These are phyloP conservation scores for Botrytis porri DNA, from an alignment of 2,329 filamentous ascomycete species.

Conservation along the genomic window DNA sequence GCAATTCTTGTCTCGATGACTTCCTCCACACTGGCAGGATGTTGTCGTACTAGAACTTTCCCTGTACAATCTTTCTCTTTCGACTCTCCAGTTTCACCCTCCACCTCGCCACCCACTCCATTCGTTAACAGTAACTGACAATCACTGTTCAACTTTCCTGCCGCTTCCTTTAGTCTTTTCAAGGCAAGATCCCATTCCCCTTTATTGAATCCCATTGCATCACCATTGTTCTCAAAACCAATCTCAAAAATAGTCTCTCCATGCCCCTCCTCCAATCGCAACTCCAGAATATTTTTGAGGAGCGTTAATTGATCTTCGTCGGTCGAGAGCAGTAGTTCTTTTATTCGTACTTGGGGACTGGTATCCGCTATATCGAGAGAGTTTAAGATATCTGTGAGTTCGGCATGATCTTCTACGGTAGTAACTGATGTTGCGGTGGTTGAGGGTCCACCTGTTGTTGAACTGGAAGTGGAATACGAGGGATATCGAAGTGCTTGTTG, in stretches of 20 bases:
- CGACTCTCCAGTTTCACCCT: slow-evolving; percentile 40
- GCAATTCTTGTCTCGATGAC: slow-evolving; percentile 95
- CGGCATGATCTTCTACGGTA: slow-evolving; percentile 67
- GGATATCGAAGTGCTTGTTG: slow-evolving; percentile 76
- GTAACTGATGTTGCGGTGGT: slow-evolving; percentile 28
- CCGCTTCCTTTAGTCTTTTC: slow-evolving; percentile 61
- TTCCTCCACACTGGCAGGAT: slow-evolving; percentile 72
- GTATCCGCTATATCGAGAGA: slow-evolving; percentile 71
- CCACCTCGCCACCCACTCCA: slow-evolving; percentile 76
- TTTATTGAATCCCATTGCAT: slow-evolving; percentile 73
- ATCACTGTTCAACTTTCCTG: slow-evolving; percentile 65
- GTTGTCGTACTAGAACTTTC: slow-evolving; percentile 80
- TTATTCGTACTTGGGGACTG: slow-evolving; percentile 64
- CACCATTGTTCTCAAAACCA: slow-evolving; percentile 85
- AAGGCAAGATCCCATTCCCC: slow-evolving; percentile 75
- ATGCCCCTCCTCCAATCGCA: slow-evolving; percentile 75
- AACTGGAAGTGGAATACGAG: slow-evolving; percentile 22
- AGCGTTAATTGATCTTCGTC: slow-evolving; percentile 60
- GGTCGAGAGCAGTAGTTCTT: slow-evolving; percentile 68
- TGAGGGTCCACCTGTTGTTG: slow-evolving; percentile 19
- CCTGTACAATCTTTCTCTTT: slow-evolving; percentile 58
- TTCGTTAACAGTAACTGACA: slow-evolving; percentile 84
- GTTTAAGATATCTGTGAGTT: slow-evolving; percentile 77
- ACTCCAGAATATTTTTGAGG: slow-evolving; percentile 63
- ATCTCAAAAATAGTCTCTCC: slow-evolving; percentile 91